Evolutionary conservation across 2,329 filamentous ascomycete genomes (phyloP).

Genomic region (Trichoderma semiorbis): DNA sequence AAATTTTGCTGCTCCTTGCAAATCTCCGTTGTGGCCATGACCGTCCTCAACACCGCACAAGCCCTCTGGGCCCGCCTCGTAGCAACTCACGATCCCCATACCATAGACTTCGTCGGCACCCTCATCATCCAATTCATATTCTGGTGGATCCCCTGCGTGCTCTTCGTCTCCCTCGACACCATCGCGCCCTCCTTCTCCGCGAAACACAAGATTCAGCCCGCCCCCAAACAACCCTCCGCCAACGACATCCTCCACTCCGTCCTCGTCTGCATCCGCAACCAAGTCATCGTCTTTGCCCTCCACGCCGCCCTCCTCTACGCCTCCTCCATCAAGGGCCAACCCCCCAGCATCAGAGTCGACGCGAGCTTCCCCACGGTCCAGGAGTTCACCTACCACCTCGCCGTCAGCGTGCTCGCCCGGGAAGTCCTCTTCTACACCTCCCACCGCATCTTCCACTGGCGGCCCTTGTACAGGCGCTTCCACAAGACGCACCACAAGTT

Average conservation of each 20-base stretch:
- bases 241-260: slow-evolving; percentile 44
- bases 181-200: slow-evolving; percentile 46
- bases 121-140: slow-evolving; percentile 40
- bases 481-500: slow-evolving; percentile 57
- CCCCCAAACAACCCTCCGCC: slow-evolving; percentile 45
- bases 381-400: slow-evolving; percentile 40
- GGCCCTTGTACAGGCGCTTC: slow-evolving; percentile 45
- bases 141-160: slow-evolving; percentile 44
- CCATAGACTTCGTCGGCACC: slow-evolving; percentile 41
- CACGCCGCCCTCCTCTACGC: slow-evolving; percentile 25
- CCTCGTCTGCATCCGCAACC: slow-evolving; percentile 45
- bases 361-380: slow-evolving; percentile 33
- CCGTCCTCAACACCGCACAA: background rate
- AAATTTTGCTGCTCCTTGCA: background rate
- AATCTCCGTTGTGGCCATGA: background rate
- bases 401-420: slow-evolving; percentile 40
- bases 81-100: slow-evolving; percentile 27
- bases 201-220: slow-evolving; percentile 53
- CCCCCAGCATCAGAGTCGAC: slow-evolving; percentile 39
- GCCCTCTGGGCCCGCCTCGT: slow-evolving; percentile 26
- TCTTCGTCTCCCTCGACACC: slow-evolving; percentile 43
- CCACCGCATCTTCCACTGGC: slow-evolving; percentile 52
- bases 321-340: slow-evolving; percentile 18
- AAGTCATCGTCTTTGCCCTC: slow-evolving; percentile 38
- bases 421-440: slow-evolving; percentile 55